Evolutionary conservation across 1,284 basidiomycete genomes (phyloP).

Genomic region (Heliocybe sulcata): DNA sequence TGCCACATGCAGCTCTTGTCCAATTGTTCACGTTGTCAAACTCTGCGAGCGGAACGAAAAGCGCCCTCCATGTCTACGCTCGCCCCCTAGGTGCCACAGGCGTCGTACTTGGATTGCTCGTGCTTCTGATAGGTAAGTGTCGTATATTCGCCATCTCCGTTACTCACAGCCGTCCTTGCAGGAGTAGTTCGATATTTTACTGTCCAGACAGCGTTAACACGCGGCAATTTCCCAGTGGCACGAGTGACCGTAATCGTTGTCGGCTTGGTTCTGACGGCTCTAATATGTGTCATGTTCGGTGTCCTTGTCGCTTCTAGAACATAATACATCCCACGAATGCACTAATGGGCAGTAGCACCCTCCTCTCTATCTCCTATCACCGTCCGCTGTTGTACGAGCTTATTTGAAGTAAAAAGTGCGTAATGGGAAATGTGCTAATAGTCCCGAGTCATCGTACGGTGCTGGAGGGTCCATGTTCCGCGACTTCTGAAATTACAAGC

Average conservation of each 20-base stretch:
- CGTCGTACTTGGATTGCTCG: conserved; percentile 41
- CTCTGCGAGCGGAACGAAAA: conserved; percentile 19
- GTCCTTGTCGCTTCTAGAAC: conserved; percentile 27
- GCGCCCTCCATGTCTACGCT: conserved; percentile 31
- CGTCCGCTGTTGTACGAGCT: too few relatives aligned
- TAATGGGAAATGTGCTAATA: too few relatives aligned
- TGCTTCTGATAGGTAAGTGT: conserved; percentile 40
- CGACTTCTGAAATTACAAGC: too few relatives aligned
- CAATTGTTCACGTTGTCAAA: conserved; percentile 45
- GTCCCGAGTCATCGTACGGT: too few relatives aligned
- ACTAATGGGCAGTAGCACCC: not conserved
- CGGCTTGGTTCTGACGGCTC: conserved; percentile 29
- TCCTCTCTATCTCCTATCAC: not conserved
- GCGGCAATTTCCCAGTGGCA: conserved; percentile 51
- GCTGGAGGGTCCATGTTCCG: too few relatives aligned
- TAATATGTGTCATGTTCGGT: conserved; percentile 45
- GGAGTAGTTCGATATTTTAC: conserved; percentile 49
- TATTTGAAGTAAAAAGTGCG: too few relatives aligned
- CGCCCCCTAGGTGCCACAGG: conserved; percentile 48
- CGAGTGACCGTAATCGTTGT: conserved; percentile 37
- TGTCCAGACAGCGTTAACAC: conserved; percentile 44
- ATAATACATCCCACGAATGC: not conserved
- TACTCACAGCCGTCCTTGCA: conserved; percentile 12
- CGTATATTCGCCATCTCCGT: not conserved
- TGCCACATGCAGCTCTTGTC: conserved; percentile 34